A percentile compares a stretch with the other conserved stretches of the same genome.
Evolutionary conservation across 495 filamentous ascomycete species (phyloP).

Genomic region (Hyaloscypha bicolor): DNA sequence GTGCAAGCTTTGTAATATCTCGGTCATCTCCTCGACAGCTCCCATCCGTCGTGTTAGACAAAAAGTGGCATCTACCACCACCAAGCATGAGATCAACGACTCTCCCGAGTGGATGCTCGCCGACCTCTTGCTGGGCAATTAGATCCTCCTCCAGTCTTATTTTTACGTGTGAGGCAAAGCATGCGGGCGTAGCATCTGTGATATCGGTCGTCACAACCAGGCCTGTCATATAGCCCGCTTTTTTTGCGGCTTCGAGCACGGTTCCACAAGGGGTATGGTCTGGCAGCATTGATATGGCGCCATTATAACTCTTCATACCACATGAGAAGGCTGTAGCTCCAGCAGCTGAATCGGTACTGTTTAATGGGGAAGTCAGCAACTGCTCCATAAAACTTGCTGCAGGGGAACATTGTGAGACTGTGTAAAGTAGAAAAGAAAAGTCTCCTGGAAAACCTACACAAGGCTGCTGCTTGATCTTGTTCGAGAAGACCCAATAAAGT

Average conservation of each 20-base stretch:
- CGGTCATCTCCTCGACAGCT: conserved; percentile 63
- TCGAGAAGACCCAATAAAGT: conserved; percentile 85
- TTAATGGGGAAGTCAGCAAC: background rate
- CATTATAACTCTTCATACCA: conserved; percentile 90
- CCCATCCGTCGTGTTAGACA: conserved; percentile 73
- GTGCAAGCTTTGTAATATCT: conserved; percentile 31
- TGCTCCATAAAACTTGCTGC: background rate
- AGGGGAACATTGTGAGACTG: background rate
- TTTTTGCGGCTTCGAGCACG: conserved; percentile 91
- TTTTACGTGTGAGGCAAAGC: conserved; percentile 89
- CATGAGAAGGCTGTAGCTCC: conserved; percentile 97
- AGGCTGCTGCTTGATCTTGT: conserved; percentile 80
- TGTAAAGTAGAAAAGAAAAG: background rate
- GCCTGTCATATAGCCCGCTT: conserved; percentile 88
- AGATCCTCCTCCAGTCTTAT: conserved; percentile 78
- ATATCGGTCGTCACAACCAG: conserved; percentile 94
- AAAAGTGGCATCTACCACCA: conserved; percentile 90
- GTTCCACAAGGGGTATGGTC: conserved; percentile 88
- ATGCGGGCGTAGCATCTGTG: conserved; percentile 97
- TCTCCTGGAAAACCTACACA: conserved; percentile 41
- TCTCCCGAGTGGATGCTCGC: conserved; percentile 80
- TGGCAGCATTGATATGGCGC: conserved; percentile 87
- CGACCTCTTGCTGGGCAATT: conserved; percentile 90
- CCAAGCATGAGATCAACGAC: conserved; percentile 89
- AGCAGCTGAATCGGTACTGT: conserved; percentile 82